Conservation (phyloP, 371 early-diverging fungal genomes). For the Mortierella sp. region DNA sequence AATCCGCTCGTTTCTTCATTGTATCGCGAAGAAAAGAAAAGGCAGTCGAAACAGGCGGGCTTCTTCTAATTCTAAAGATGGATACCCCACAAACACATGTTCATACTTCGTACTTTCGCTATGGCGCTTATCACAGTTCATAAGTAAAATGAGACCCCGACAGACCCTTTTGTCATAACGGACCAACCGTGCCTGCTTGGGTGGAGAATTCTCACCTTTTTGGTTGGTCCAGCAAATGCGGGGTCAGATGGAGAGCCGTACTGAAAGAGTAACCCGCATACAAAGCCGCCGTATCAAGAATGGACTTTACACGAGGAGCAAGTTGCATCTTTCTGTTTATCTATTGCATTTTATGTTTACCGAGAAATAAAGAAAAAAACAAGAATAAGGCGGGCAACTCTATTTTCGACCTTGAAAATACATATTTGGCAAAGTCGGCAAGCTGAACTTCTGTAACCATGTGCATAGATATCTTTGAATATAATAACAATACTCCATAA, state of each 20-base stretch:
- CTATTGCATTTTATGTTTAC: background rate
- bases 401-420: slow-evolving; percentile 1
- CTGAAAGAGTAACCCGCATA: too few relatives aligned
- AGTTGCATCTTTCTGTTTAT: background rate
- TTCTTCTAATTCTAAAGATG: too few relatives aligned
- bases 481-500: too few relatives aligned
- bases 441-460: background rate
- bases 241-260: slow-evolving; percentile 14
- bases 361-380: slow-evolving; percentile 17
- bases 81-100: background rate
- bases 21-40: background rate
- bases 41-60: background rate
- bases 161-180: background rate
- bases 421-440: background rate
- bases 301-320: background rate
- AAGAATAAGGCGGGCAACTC: slow-evolving; percentile 37
- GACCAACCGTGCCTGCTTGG: background rate
- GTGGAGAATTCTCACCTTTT: slow-evolving; percentile 23
- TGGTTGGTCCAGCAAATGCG: slow-evolving; percentile 39
- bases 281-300: too few relatives aligned
- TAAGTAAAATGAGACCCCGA: background rate
- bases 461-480: background rate
- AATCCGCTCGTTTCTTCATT: background rate
- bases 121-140: background rate
- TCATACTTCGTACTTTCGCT: background rate